phyloP scores from a whole-genome alignment of 176 grass and related monocot species.

The Aegilops umbellulata region DNA sequence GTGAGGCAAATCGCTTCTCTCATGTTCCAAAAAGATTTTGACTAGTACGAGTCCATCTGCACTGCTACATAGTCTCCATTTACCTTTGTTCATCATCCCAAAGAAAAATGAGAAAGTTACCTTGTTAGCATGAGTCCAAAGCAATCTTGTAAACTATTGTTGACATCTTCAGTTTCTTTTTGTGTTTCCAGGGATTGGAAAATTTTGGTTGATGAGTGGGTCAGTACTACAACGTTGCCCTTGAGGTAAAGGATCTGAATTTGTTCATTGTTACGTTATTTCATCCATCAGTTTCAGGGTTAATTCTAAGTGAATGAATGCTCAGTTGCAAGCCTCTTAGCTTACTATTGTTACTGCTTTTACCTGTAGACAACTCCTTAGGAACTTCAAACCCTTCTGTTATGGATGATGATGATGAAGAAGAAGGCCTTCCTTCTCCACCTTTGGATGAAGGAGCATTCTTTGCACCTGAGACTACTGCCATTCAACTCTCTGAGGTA shows the following conservation, averaged over 20 bases:
- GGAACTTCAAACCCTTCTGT: slow-evolving; percentile 45
- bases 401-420: slow-evolving; percentile 65
- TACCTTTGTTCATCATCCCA: background rate
- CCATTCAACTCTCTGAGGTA: slow-evolving; percentile 79
- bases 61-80: background rate
- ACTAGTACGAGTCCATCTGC: background rate
- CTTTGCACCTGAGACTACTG: slow-evolving; percentile 57
- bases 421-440: slow-evolving; percentile 86
- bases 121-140: background rate
- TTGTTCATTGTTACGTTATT: background rate
- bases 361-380: slow-evolving; percentile 41
- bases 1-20: background rate
- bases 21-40: background rate
- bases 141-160: background rate
- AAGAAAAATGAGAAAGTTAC: background rate
- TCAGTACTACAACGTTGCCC: slow-evolving; percentile 50
- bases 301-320: background rate
- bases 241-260: slow-evolving; percentile 52
- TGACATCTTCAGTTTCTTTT: slow-evolving; percentile 12
- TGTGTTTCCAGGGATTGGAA: slow-evolving; percentile 82
- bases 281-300: background rate
- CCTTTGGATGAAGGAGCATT: slow-evolving; percentile 78
- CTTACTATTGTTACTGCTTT: background rate
- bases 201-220: slow-evolving; percentile 88
- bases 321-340: background rate